phyloP scores from a whole-genome alignment of 2,329 filamentous ascomycete genomes.

The Epichloe glyceriae region DNA sequence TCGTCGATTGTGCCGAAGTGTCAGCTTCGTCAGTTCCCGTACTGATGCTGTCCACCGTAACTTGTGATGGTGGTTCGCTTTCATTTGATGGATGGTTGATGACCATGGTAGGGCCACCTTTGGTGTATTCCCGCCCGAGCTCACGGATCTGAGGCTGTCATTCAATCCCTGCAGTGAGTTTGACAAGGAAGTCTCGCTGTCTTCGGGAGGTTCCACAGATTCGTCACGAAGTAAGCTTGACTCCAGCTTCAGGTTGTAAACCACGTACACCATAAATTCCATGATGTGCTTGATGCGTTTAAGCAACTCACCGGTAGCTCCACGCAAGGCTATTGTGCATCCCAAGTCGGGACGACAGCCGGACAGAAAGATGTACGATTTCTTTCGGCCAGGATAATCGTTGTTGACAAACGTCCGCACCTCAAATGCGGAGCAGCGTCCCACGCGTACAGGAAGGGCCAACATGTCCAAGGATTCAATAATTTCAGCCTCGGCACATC shows the following conservation, averaged over 20 bases:
- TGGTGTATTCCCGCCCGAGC: conserved; percentile 18
- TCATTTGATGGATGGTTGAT: conserved; percentile 24
- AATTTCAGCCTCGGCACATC: conserved; percentile 82
- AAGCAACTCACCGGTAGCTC: conserved; percentile 58
- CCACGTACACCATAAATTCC: conserved; percentile 98
- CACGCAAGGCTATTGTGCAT: conserved; percentile 85
- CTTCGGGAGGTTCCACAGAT: conserved; percentile 68
- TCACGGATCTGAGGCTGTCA: conserved; percentile 25
- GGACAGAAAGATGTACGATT: conserved; percentile 91
- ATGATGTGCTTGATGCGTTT: conserved; percentile 81
- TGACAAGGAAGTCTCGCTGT: conserved; percentile 31
- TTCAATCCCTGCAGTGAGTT: conserved; percentile 27
- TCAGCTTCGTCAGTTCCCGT: conserved; percentile 17
- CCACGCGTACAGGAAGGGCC: conserved; percentile 57
- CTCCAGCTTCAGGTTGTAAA: conserved; percentile 93
- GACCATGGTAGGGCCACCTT: conserved; percentile 18
- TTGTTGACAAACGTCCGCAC: conserved; percentile 89
- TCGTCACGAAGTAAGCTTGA: conserved; percentile 90
- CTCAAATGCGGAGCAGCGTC: conserved; percentile 76
- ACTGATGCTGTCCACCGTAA: conserved; percentile 17
- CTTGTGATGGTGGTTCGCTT: conserved; percentile 24
- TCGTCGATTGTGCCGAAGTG: conserved; percentile 12
- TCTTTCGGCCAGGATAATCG: conserved; percentile 60
- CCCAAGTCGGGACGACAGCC: conserved; percentile 82
- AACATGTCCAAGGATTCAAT: conserved; percentile 94